Percentiles rank a stretch among this genome's conserved stretches.
Conservation (phyloP, 345 rosid species). For the Pugionium dolabratum region DNA sequence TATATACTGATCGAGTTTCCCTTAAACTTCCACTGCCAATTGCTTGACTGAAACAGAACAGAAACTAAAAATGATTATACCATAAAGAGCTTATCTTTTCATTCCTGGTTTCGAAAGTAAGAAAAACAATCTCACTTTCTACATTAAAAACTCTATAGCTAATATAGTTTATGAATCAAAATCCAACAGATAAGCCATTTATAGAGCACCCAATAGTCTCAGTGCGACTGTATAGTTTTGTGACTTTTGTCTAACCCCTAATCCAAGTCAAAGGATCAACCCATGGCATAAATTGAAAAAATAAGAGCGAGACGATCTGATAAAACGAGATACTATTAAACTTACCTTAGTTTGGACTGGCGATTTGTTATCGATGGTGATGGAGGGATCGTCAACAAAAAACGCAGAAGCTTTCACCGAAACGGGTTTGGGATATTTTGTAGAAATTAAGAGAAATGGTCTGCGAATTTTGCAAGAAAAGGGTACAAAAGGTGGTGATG, state of each 20-base stretch:
- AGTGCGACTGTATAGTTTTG: not conserved
- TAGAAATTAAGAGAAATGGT: conserved; percentile 33
- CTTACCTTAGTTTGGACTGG: conserved; percentile 56
- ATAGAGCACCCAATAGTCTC: not conserved
- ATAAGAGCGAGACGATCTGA: conserved; percentile 14
- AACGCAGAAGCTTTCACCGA: conserved; percentile 63
- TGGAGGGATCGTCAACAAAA: conserved; percentile 48
- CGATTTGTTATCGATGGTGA: conserved; percentile 45
- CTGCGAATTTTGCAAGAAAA: conserved; percentile 43
- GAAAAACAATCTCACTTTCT: not conserved
- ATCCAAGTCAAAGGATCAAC: conserved; percentile 21
- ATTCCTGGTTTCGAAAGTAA: not conserved
- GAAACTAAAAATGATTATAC: not conserved
- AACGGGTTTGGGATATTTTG: conserved; percentile 45
- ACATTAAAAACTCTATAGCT: not conserved
- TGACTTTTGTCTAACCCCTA: not conserved
- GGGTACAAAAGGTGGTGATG: conserved; percentile 44
- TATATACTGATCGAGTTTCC: conserved; percentile 59
- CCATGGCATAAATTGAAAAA: not conserved
- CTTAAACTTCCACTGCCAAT: conserved; percentile 79
- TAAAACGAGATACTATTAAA: not conserved
- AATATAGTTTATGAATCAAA: not conserved
- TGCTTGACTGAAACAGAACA: conserved; percentile 51
- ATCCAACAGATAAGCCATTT: not conserved
- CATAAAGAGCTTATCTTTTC: not conserved